Conservation (phyloP, 1,139 yeast genomes). For the Pichia sp. region DNA sequence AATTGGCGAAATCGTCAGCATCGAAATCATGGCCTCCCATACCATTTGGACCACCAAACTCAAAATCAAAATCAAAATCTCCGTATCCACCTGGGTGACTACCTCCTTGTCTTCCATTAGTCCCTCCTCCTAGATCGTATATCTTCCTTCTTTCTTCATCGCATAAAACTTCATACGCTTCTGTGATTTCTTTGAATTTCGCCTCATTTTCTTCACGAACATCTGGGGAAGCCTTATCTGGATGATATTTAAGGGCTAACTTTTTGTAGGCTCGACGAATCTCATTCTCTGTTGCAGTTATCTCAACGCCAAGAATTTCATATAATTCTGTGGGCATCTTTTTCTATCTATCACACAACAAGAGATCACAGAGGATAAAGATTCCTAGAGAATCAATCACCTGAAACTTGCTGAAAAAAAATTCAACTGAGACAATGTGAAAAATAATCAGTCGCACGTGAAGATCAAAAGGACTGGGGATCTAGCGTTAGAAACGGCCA, state of each 20-base stretch:
- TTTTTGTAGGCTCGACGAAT: slow-evolving; percentile 93
- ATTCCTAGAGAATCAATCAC: too few relatives aligned
- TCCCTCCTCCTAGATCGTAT: slow-evolving; percentile 56
- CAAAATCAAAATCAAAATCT: slow-evolving; percentile 11
- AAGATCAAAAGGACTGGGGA: not conserved
- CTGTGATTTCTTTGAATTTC: slow-evolving; percentile 86
- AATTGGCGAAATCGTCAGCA: slow-evolving; percentile 66
- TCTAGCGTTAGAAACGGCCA: not conserved
- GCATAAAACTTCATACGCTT: slow-evolving; percentile 81
- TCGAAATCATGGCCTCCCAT: slow-evolving; percentile 31
- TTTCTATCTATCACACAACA: too few relatives aligned
- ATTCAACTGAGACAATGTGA: too few relatives aligned
- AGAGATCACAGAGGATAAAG: too few relatives aligned
- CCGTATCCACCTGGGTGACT: slow-evolving; percentile 3
- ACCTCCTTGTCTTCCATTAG: slow-evolving; percentile 78
- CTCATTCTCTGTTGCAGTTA: slow-evolving; percentile 69
- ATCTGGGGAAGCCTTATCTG: slow-evolving; percentile 71
- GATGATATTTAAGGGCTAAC: slow-evolving; percentile 87
- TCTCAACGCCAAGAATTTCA: slow-evolving; percentile 74
- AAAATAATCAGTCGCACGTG: not conserved
- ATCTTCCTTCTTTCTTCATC: slow-evolving; percentile 81
- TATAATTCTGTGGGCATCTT: slow-evolving; percentile 34
- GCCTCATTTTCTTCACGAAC: slow-evolving; percentile 73
- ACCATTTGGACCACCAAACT: slow-evolving; percentile 5
- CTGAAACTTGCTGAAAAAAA: too few relatives aligned